Conservation (phyloP, 495 filamentous ascomycete genomes). For the Symbiotaphrina buchneri region DNA sequence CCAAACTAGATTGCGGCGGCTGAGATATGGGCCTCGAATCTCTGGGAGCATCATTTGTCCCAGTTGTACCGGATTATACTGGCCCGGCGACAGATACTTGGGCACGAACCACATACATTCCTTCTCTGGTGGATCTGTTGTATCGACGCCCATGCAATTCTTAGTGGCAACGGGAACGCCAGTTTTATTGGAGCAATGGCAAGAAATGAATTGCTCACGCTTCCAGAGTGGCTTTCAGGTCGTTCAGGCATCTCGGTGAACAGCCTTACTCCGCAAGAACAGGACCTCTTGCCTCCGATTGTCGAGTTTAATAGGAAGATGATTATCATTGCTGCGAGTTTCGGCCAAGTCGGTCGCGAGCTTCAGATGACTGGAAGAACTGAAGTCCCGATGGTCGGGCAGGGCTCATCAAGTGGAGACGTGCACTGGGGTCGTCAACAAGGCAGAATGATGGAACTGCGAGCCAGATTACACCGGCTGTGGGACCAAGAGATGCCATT, state of each 20-base stretch:
- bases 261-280: slow-evolving; percentile 13
- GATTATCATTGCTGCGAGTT: slow-evolving; percentile 16
- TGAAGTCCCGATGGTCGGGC: too few species aligned
- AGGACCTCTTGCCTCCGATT: slow-evolving; percentile 17
- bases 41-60: slow-evolving; percentile 32
- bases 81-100: slow-evolving; percentile 20
- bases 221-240: too few species aligned
- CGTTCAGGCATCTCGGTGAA: too few species aligned
- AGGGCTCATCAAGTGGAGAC: too few species aligned
- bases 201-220: too few species aligned
- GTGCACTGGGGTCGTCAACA: too few species aligned
- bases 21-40: slow-evolving; percentile 20
- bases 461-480: too few species aligned
- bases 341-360: slow-evolving; percentile 22
- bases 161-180: slow-evolving; percentile 27
- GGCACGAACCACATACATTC: slow-evolving; percentile 24
- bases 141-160: slow-evolving; percentile 31
- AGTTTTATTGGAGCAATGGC: slow-evolving; percentile 24
- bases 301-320: slow-evolving; percentile 23
- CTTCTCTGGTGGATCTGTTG: slow-evolving; percentile 31
- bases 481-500: too few species aligned
- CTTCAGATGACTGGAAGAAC: too few species aligned
- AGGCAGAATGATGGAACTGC: too few species aligned
- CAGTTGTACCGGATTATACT: slow-evolving; percentile 27
- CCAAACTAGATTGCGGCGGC: slow-evolving; percentile 19